Evolutionary conservation across 805 yeast genomes (phyloP), one percentile per base, ranked within the genome.

Genomic region (Candida orba): DNA sequence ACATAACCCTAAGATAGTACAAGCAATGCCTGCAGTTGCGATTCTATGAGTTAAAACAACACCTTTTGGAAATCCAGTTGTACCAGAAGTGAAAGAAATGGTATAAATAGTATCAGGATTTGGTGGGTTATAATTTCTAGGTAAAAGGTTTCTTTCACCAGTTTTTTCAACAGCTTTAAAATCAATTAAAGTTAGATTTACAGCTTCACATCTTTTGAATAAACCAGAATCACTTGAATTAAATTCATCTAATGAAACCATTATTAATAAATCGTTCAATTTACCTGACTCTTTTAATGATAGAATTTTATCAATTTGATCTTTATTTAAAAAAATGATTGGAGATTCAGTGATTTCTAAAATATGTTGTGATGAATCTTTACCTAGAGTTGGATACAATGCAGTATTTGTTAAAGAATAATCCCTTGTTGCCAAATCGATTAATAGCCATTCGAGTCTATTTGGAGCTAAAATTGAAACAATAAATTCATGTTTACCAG

Each of bases 31-130:
- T 4, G 81, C 68, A 9, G 70, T 66, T 4, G 75, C 71, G 49
- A 69, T 72, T 25, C 62, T 60, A 40, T 82, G 86, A 2, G 76
- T 65, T 30, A 75, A 40, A 30, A 72, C 74, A 8, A 79, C 89
- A 36, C 90, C 90, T 59, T 82, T 82, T 25, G 90, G 90, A 33
- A 73, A 60, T 3, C 88, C 87, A 2, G 89, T 81, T 3, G 90
- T 82, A 18, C 90, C 89, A 0, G 86, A 79, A 3, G 89, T 83
- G 59, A 81, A 82, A 10, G 82, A 79, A 41, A 82, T 74, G 6
- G 88, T 79, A 56, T 77, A 78, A 7, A 71, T 40, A 15, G 73
- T 69, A 12, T 74, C 69, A 2, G 79, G 73, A 1, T 57, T 63
- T 13, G 86, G 84, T 9, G 77, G 76, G 37, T 62, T 57, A 47